Evolutionary conservation across 1,284 basidiomycete species (phyloP).

Genomic region (Trichosporon faecale): DNA sequence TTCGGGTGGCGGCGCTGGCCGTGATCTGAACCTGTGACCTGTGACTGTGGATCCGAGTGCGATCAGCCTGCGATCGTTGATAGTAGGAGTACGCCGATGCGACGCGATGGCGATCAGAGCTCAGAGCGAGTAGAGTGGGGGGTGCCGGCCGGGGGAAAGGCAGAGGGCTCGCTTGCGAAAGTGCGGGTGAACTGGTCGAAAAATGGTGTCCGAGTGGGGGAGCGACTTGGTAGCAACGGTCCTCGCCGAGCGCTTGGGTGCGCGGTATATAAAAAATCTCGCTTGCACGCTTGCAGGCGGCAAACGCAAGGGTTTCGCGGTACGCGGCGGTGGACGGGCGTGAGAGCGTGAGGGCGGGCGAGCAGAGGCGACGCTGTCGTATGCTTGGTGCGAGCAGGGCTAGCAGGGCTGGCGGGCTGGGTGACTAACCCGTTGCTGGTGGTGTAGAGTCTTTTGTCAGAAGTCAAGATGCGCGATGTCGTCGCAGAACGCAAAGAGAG

Average conservation of each 20-base stretch:
- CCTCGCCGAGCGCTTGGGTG: background rate
- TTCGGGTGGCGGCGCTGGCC: background rate
- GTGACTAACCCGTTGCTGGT: background rate
- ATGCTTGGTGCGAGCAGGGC: background rate
- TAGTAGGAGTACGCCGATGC: background rate
- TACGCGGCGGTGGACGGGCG: background rate
- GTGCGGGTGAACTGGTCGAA: background rate
- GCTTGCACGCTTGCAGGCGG: background rate
- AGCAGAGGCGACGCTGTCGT: background rate
- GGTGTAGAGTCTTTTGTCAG: background rate
- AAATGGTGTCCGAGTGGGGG: background rate
- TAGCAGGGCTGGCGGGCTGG: background rate
- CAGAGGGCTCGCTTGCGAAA: background rate
- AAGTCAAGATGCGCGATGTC: background rate
- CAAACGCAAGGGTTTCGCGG: background rate
- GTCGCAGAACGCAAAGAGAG: background rate
- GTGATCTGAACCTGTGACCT: background rate
- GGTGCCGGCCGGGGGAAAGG: background rate
- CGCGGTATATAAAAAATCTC: background rate
- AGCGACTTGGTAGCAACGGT: background rate
- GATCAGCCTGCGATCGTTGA: background rate
- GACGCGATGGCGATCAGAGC: background rate
- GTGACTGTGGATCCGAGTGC: background rate
- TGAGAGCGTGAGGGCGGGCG: background rate
- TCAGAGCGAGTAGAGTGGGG: background rate